A percentile compares a stretch with the other conserved stretches of the same genome.
phyloP scores from a whole-genome alignment of 192 early-diverging fungal genomes.

The Entophlyctis luteolus region DNA sequence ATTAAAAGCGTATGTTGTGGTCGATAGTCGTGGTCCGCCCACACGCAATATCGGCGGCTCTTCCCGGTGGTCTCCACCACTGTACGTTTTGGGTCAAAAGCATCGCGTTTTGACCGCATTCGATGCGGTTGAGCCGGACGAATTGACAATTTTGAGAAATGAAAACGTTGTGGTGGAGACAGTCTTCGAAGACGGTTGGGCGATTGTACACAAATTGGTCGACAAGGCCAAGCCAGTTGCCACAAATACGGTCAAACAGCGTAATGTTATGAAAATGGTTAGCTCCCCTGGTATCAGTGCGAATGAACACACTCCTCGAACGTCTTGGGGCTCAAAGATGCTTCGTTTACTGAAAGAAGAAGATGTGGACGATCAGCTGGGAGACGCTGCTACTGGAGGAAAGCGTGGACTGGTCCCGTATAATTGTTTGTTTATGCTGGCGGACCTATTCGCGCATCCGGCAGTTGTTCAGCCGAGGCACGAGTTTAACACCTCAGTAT shows the following conservation, averaged over 20 bases:
- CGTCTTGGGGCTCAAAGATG: conserved; percentile 7
- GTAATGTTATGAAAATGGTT: background rate
- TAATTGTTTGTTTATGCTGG: background rate
- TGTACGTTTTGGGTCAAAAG: background rate
- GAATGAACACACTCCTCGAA: background rate
- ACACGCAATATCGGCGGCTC: conserved; percentile 11
- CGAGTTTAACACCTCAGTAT: too few relatives aligned
- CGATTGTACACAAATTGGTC: conserved; percentile 7
- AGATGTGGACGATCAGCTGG: background rate
- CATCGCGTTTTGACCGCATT: conserved; percentile 12
- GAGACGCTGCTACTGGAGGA: conserved; percentile 22
- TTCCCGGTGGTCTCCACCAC: conserved; percentile 2
- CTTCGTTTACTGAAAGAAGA: conserved; percentile 6
- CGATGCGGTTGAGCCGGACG: background rate
- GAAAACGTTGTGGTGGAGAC: conserved; percentile 1
- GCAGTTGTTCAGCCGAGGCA: too few relatives aligned
- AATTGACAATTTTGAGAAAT: background rate
- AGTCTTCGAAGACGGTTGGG: conserved; percentile 20
- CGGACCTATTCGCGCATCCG: background rate
- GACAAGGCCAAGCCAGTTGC: conserved; percentile 10
- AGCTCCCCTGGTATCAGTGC: background rate
- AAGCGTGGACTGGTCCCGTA: conserved; percentile 13
- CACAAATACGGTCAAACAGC: background rate
- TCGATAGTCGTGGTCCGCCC: conserved; percentile 14
- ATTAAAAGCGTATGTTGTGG: conserved; percentile 1